phyloP scores from a whole-genome alignment of 768 basidiomycete genomes.

The Artomyces pyxidatus region DNA sequence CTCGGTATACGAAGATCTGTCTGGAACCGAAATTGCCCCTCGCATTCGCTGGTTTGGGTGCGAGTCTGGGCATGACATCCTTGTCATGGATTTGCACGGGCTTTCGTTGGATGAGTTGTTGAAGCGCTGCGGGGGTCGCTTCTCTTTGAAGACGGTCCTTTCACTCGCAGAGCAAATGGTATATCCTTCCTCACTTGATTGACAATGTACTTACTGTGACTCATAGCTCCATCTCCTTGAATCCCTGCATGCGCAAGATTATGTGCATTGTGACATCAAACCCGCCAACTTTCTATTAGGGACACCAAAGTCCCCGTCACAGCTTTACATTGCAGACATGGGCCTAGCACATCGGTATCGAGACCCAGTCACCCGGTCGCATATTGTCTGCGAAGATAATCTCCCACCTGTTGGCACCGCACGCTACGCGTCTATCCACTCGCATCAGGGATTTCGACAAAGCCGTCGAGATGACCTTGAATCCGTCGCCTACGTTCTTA shows the following conservation, averaged over 20 bases:
- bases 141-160: too few species aligned
- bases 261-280: conserved; percentile 19
- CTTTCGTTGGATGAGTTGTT: conserved; percentile 10
- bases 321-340: conserved; percentile 17
- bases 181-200: too few species aligned
- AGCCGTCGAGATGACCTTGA: conserved; percentile 21
- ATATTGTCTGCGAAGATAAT: conserved; percentile 12
- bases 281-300: conserved; percentile 20
- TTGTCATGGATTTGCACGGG: conserved; percentile 19
- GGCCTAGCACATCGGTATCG: conserved; percentile 12
- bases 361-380: conserved; percentile 9
- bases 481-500: conserved; percentile 15
- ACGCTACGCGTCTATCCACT: conserved; percentile 13
- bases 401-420: conserved; percentile 12
- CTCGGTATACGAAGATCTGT: conserved; percentile 14
- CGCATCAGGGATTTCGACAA: conserved; percentile 11
- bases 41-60: conserved; percentile 12
- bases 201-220: background rate
- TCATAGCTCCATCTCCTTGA: conserved; percentile 16
- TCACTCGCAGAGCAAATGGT: too few species aligned
- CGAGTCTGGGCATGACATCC: conserved; percentile 7
- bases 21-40: conserved; percentile 9
- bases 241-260: conserved; percentile 12
- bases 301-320: background rate
- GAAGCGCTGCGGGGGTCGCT: too few species aligned